These are phyloP conservation scores for Ophiocordyceps robertsii DNA, from an alignment of 2,329 filamentous ascomycete genomes.

Conservation along the genomic window DNA sequence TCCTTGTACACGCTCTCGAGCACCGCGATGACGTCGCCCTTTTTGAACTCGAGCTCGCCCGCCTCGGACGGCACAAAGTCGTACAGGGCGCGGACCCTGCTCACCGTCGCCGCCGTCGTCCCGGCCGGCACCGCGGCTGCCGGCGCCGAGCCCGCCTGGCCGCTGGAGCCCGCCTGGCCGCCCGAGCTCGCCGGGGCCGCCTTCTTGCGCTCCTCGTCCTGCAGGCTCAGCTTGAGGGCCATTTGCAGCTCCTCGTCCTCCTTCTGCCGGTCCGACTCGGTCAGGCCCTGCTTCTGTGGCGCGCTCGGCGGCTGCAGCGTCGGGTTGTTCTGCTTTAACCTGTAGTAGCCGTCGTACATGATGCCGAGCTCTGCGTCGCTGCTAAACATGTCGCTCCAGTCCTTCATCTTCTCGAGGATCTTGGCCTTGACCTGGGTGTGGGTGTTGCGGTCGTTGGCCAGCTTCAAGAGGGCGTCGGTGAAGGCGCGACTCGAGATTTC, in stretches of 20 bases:
- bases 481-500: constrained; percentile 86
- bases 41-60: constrained; percentile 89
- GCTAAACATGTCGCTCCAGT: constrained; percentile 91
- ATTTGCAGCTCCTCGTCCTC: constrained; percentile 97
- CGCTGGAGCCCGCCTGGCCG: constrained; percentile 21
- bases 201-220: constrained; percentile 63
- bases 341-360: constrained; percentile 90
- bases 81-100: constrained; percentile 81
- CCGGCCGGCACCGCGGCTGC: constrained; percentile 55
- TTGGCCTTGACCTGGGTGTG: constrained; percentile 95
- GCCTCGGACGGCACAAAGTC: constrained; percentile 92
- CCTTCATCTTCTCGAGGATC: constrained; percentile 91
- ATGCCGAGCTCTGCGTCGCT: constrained; percentile 85
- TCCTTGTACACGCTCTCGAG: constrained; percentile 98
- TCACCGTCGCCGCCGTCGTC: constrained; percentile 92
- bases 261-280: constrained; percentile 78
- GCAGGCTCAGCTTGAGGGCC: constrained; percentile 81
- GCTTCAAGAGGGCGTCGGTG: constrained; percentile 80
- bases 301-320: constrained; percentile 85
- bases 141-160: constrained; percentile 26
- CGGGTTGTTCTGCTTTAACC: constrained; percentile 73
- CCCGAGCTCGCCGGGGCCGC: constrained; percentile 21
- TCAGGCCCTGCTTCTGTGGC: constrained; percentile 84
- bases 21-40: constrained; percentile 93
- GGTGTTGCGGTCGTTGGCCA: constrained; percentile 89